Conservation (phyloP, 106 monocot species). For the Dactylorhiza incarnata region DNA sequence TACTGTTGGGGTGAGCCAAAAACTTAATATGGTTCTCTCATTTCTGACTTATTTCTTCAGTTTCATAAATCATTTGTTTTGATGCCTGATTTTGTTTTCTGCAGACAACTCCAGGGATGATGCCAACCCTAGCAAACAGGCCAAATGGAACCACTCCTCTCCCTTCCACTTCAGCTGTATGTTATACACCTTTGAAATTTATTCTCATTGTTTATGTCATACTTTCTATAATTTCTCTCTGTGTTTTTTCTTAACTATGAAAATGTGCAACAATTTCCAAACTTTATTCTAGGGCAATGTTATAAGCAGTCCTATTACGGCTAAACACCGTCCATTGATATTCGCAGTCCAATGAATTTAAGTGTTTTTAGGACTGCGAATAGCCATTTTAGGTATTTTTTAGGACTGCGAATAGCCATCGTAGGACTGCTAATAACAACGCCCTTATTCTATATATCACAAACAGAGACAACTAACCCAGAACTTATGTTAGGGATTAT, state of each 20-base stretch:
- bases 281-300: too few relatives aligned
- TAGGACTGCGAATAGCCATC: too few relatives aligned
- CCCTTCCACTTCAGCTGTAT: slow-evolving; percentile 35
- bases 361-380: too few relatives aligned
- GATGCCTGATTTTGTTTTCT: background rate
- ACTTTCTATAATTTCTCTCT: background rate
- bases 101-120: slow-evolving; percentile 25
- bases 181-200: slow-evolving; percentile 2
- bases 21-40: background rate
- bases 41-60: background rate
- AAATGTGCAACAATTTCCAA: too few relatives aligned
- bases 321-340: too few relatives aligned
- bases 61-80: background rate
- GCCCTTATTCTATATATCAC: too few relatives aligned
- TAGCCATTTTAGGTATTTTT: too few relatives aligned
- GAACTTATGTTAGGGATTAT: too few relatives aligned
- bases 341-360: too few relatives aligned
- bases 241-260: background rate
- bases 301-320: too few relatives aligned
- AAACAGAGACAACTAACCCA: too few relatives aligned
- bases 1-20: slow-evolving; percentile 33
- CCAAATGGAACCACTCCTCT: slow-evolving; percentile 27
- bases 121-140: slow-evolving; percentile 22
- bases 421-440: too few relatives aligned
- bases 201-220: slow-evolving; percentile 1